Base-by-base conservation (phyloP, 2,329 filamentous ascomycete species). In the Penicillium verrucosum region DNA sequence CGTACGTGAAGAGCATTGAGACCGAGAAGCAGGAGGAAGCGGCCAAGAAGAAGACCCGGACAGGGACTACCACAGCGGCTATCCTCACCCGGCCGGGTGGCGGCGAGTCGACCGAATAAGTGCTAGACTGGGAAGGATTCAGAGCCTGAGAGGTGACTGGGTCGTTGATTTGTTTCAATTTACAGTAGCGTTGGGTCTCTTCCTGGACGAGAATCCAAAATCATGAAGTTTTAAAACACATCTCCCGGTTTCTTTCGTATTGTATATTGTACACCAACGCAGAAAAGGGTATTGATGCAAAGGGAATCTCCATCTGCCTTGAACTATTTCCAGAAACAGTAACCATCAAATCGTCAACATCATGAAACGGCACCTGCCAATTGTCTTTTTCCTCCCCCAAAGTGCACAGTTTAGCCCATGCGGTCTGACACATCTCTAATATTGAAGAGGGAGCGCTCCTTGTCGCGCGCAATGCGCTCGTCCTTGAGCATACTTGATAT, bases 21-120 rank as follows among this genome's bases (percentile, higher is more conserved):
- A 89, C 92, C 70, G 95, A 99, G 84, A 99, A 99, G 85, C 92
- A 96, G 74, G 94, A 97, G 77, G 94, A 99, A 81, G 93, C 93
- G 25, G 91, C 90, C 40, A 96, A 92, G 84, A 96, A 96, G 88
- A 95, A 96, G 87, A 89, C 85, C 57, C 68, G 78, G 65, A 68
- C 65, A 12, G 73, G 73, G 38, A 75, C 75, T 53, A 73, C 73
- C 37, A 76, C 74, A 65, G 86, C 89, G 18, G 84, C 90, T 42
- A 91, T 94, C 69, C 81, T 90, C 70, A 92, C 90, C 44, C 80
- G 76, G 79, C 64, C 68, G 38, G 86, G 80, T 45, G 75, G 74
- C 50, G 76, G 73, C 30, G 74, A 77, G 56, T 65, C 65, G 54
- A 59, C 61, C 21, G 63, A 63, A 41, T 63, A 55, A 60, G 55